Conservation (phyloP, 495 filamentous ascomycete species). For the Astrocystis sublimbata region DNA sequence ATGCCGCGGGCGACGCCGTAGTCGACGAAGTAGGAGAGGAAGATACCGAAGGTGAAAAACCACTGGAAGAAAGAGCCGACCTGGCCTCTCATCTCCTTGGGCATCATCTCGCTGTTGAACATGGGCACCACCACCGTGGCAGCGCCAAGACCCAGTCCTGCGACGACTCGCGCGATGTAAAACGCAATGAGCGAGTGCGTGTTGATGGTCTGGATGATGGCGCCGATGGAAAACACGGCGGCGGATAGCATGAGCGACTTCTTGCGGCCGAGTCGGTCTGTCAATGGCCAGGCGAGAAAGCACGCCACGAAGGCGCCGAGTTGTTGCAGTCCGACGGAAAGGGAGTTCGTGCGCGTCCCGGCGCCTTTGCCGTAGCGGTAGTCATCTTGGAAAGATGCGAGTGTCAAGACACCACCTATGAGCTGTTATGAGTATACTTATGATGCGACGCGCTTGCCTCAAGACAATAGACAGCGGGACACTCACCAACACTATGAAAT, state of each 20-base stretch:
- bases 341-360: slow-evolving; percentile 26
- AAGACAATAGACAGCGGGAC: slow-evolving; percentile 1
- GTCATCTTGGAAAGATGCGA: slow-evolving; percentile 30
- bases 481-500: slow-evolving; percentile 27
- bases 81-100: slow-evolving; percentile 55
- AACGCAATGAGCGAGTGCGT: slow-evolving; percentile 38
- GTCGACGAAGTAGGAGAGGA: slow-evolving; percentile 55
- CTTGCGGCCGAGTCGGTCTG: slow-evolving; percentile 37
- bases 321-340: slow-evolving; percentile 32
- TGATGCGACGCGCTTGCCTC: background rate
- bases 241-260: slow-evolving; percentile 40
- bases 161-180: slow-evolving; percentile 49
- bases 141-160: slow-evolving; percentile 56
- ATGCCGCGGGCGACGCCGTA: slow-evolving; percentile 45
- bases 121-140: slow-evolving; percentile 57
- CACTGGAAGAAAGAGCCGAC: slow-evolving; percentile 45
- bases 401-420: slow-evolving; percentile 42
- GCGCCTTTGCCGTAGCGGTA: slow-evolving; percentile 33
- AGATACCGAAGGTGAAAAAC: slow-evolving; percentile 49
- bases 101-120: slow-evolving; percentile 55
- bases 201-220: slow-evolving; percentile 40
- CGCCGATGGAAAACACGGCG: slow-evolving; percentile 41
- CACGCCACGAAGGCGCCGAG: slow-evolving; percentile 40
- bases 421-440: background rate
- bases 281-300: slow-evolving; percentile 42